phyloP scores from a whole-genome alignment of 768 basidiomycete species.

The Termitomyces sp. region DNA sequence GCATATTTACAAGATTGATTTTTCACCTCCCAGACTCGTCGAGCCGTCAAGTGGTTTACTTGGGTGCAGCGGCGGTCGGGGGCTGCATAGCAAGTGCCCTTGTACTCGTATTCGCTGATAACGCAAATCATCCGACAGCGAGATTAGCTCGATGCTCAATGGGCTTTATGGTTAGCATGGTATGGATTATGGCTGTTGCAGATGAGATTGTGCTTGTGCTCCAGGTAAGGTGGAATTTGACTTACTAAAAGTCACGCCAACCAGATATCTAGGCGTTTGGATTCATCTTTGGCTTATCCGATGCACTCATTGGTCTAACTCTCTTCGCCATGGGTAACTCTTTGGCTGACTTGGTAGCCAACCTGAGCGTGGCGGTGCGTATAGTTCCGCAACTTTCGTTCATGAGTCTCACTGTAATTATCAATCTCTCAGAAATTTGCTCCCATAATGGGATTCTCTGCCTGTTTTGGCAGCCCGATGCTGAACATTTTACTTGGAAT shows the following conservation, averaged over 20 bases:
- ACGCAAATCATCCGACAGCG: constrained; percentile 51
- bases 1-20: constrained; percentile 1
- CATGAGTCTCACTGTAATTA: neutral
- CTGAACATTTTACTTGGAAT: constrained; percentile 88
- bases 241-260: neutral
- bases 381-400: neutral
- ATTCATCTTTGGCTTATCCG: constrained; percentile 90
- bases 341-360: constrained; percentile 93
- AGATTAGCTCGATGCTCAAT: constrained; percentile 77
- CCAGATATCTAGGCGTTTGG: constrained; percentile 71
- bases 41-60: constrained; percentile 41
- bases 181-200: constrained; percentile 99
- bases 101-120: constrained; percentile 55
- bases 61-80: constrained; percentile 47
- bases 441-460: constrained; percentile 92
- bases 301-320: constrained; percentile 95
- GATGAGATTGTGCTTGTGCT: constrained; percentile 93
- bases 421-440: constrained; percentile 57
- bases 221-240: constrained; percentile 46
- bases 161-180: constrained; percentile 86
- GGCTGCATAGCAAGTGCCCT: constrained; percentile 52
- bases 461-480: constrained; percentile 93
- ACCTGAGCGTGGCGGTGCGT: constrained; percentile 87
- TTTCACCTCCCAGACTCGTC: constrained; percentile 34
- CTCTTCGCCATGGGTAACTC: constrained; percentile 97